A percentile compares a stretch with the other conserved stretches of the same genome.
These are phyloP conservation scores for Platanthera guangdongensis DNA, from an alignment of 106 monocot genomes.

Conservation along the genomic window DNA sequence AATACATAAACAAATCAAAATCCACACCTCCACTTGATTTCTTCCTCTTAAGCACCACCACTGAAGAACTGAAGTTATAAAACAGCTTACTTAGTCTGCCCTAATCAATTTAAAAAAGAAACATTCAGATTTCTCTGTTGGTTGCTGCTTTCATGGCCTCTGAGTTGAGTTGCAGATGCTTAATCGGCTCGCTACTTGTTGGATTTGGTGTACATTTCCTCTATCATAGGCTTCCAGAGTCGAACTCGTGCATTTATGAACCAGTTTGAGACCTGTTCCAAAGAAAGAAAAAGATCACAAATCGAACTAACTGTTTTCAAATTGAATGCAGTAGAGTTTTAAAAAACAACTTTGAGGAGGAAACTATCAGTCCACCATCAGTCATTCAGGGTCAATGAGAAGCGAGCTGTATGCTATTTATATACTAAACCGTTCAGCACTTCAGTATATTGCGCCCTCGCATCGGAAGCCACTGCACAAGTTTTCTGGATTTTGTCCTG, in stretches of 20 bases:
- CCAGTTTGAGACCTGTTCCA: slow-evolving; percentile 56
- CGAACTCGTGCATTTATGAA: slow-evolving; percentile 65
- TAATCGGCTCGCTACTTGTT: slow-evolving; percentile 26
- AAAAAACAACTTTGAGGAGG: neutral
- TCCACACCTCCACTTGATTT: neutral
- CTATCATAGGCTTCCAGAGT: slow-evolving; percentile 89
- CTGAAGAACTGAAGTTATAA: neutral
- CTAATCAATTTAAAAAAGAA: neutral
- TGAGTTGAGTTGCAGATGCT: neutral
- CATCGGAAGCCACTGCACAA: too few species aligned
- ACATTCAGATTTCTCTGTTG: neutral
- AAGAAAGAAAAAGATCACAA: neutral
- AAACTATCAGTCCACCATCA: neutral
- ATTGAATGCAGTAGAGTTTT: neutral
- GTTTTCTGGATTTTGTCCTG: too few species aligned
- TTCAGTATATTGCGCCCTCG: too few species aligned
- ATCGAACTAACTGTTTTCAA: neutral
- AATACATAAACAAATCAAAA: neutral
- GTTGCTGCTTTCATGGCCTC: too few species aligned
- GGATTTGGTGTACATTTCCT: slow-evolving; percentile 75
- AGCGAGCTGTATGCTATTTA: too few species aligned
- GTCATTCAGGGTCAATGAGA: too few species aligned
- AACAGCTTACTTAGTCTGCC: neutral
- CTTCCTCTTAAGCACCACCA: neutral
- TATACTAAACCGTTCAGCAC: too few species aligned